Evolutionary conservation across 805 yeast genomes (phyloP), one percentile per base, ranked within the genome.

Genomic region (Pichia nakasei): DNA sequence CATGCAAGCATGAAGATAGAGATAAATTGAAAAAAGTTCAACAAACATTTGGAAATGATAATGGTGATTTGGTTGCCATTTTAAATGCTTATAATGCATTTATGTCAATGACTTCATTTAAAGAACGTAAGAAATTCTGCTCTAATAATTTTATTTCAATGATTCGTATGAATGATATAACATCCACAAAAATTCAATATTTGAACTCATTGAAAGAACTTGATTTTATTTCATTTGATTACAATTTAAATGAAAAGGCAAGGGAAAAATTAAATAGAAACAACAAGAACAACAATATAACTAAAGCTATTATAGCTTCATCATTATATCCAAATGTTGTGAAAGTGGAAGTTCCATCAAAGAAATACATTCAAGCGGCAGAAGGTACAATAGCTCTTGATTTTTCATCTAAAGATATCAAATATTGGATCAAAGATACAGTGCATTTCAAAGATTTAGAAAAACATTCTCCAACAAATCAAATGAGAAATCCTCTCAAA

Each of bases 301-400:
- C 87, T 1, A 70, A 78, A 20, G 76, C 94, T 0, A 70, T 91
- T 2, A 63, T 88, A 18, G 79, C 95, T 0, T 94, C 95, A 3
- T 73, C 96, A 0, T 76, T 81, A 52, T 85, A 82, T 54, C 97
- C 97, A 0, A 82, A 84, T 44, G 68, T 87, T 29, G 89, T 93
- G 0, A 70, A 86, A 48, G 85, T 87, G 4, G 87, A 83, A 54
- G 66, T 77, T 19, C 97, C 97, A 0, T 88, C 86, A 48, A 77
- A 89, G 3, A 85, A 84, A 55, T 91, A 66, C 58, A 64, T 78
- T 37, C 73, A 79, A 32, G 77, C 86, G 1, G 66, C 80, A 29
- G 72, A 79, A 0, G 98, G 98, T 20, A 75, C 97, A 0, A 72
- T 91, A 37, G 89, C 85, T 43, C 70, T 78, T n/a, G 96, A 89